Conservation (phyloP, 805 yeast species). For the Yarrowia sp. region DNA sequence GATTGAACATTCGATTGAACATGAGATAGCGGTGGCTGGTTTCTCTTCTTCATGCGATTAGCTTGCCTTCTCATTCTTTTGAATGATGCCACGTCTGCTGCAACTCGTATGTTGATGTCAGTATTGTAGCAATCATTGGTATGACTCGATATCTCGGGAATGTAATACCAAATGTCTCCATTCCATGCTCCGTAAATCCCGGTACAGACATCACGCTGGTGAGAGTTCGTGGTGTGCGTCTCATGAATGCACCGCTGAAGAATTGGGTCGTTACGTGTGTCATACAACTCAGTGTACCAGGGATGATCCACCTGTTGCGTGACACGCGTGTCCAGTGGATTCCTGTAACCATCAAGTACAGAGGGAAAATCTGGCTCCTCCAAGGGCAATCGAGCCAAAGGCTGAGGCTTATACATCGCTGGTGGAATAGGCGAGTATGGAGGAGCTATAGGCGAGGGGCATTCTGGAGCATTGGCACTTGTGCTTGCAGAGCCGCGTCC, state of each 20-base stretch:
- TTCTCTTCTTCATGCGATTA: conserved; percentile 1
- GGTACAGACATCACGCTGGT: conserved; percentile 10
- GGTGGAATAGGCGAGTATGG: conserved; percentile 15
- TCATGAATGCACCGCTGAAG: conserved; percentile 10
- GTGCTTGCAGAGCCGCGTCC: neutral
- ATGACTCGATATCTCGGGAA: conserved; percentile 9
- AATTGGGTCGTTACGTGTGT: conserved; percentile 12
- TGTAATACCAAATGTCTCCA: conserved; percentile 27
- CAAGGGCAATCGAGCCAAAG: neutral
- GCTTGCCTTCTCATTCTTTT: conserved; percentile 20
- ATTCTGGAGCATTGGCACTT: neutral
- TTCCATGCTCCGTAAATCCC: conserved; percentile 33
- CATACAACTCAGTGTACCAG: conserved; percentile 22
- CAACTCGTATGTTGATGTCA: conserved; percentile 8
- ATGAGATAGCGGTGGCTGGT: conserved; percentile 1
- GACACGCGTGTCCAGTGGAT: conserved; percentile 17
- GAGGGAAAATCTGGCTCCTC: conserved; percentile 15
- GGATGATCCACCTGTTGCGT: conserved; percentile 6
- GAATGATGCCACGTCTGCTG: conserved; percentile 18
- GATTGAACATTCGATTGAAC: neutral
- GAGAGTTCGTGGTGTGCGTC: neutral
- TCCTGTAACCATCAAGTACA: conserved; percentile 1
- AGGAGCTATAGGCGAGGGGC: conserved; percentile 9
- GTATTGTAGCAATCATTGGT: conserved; percentile 28
- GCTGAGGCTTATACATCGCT: neutral